Evolutionary conservation across 345 rosid genomes (phyloP), one percentile per base, ranked within the genome.

Genomic region (Cochlearia excelsa): DNA sequence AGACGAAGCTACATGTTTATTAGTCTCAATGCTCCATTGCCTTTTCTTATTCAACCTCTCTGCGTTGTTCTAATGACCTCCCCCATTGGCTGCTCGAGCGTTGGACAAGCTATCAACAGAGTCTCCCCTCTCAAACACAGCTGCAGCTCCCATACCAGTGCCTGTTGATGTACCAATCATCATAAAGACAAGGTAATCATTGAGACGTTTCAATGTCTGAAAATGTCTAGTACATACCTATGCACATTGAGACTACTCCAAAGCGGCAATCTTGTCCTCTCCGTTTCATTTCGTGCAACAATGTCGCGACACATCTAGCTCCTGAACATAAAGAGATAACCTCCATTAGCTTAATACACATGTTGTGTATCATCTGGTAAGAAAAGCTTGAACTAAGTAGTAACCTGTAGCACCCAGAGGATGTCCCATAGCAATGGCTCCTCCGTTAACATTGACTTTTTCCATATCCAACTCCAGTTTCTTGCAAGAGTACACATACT

Each of bases 231-330:
- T 59, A n/a, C 7, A 50, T 37, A 85, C 98, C 97, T 78, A 93
- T 89, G 91, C 95, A 93, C 99, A 87, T 93, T 47, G 99, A 89
- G 57, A 93, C 69, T 4, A 85, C 97, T 62, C 99, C 97, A 60
- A 72, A 89, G 39, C 94, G 90, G 54, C 89, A 81, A 68, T 89
- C 95, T 65, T 75, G 85, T 35, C 99, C 97, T 46, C 80, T 82
- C 6, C 94, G 84, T 77, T 89, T 88, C 97, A 93, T 93, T 74
- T 88, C 99, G 31, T 85, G 59, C 79, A 93, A 63, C 50, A 93
- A 79, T 59, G 95, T 93, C 4, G 83, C 87, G 30, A 89, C 95
- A 70, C 95, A 83, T 31, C 95, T 85, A 8, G 97, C 91, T 67
- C 97, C 99, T 93, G 68, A 54, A 55, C 60, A 52, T 61, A 16